Conservation (phyloP, 352 stramenopile genomes). For the Blastocystis hominis region DNA sequence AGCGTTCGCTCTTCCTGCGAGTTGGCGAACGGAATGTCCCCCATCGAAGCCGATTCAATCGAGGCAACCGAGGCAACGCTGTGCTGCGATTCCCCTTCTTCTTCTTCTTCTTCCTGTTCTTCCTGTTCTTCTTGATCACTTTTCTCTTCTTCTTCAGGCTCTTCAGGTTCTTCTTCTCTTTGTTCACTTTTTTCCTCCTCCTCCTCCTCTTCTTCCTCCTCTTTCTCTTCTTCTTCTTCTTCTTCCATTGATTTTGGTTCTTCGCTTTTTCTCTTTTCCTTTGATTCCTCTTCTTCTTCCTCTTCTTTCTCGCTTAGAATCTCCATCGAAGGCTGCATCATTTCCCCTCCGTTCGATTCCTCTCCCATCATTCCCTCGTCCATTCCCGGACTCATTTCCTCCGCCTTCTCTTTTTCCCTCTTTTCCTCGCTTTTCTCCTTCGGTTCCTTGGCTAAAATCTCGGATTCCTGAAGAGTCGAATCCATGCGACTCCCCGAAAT, state of each 20-base stretch:
- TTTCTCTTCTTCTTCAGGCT: background rate
- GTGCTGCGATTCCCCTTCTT: no score
- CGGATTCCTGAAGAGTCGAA: background rate
- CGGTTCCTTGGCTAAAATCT: background rate
- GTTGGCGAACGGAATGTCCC: background rate
- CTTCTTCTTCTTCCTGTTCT: background rate
- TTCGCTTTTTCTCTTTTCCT: background rate
- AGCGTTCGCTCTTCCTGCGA: background rate
- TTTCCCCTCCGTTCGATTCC: background rate
- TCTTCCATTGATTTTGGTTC: background rate
- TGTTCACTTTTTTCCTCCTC: background rate
- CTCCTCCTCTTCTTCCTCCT: background rate
- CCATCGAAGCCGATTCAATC: background rate
- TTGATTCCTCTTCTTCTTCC: background rate
- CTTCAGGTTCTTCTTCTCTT: background rate
- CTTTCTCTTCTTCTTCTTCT: background rate
- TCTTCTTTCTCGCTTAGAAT: no score
- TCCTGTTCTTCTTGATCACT: background rate
- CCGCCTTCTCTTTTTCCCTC: background rate
- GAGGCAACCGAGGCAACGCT: background rate
- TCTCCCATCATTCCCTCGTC: background rate
- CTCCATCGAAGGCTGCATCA: background rate
- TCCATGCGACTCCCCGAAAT: background rate
- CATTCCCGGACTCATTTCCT: background rate
- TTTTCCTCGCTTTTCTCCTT: background rate